Base-by-base conservation (phyloP, 2,329 filamentous ascomycete genomes). In the Talaromyces funiculosus region DNA sequence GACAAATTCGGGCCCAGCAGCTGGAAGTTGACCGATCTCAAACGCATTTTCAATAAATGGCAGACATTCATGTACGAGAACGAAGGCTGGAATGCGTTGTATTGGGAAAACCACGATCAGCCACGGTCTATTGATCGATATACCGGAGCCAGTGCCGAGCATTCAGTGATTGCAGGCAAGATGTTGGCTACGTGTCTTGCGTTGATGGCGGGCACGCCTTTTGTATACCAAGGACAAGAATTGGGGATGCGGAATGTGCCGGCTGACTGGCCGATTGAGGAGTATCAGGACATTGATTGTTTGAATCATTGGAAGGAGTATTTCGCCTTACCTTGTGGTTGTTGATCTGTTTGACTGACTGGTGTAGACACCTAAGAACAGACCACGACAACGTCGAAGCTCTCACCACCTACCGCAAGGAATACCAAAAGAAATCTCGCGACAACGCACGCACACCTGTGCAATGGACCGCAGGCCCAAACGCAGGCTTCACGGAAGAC, bases 381-480 rank as follows among this genome's bases (percentile, higher is more conserved):
- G 65, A 66, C 12, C 65, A 65, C 26, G 62, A 64, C 35, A 70
- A 75, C 63, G 64, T 61, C 1, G 66, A 68, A 43, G 65, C 69
- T 2, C 72, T 73, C 29, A 59, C 66, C 16, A 67, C 65, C 38
- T 71, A 71, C 35, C 67, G 68, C 3, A 62, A 66, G 33, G 72
- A 76, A 60, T 75, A 75, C 57, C 74, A 73, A 58, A 75, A 74
- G 57, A 76, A 75, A 54, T 75, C 74, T 0, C 72, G 88, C 22
- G 89, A 92, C 72, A 89, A 92, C 71, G 85, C 84, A 7, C 81
- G 89, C 49, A 85, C 86, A 0, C 88, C 88, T 0, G 86, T 92
- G 72, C 87, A 90, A 68, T 92, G 89, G 88, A 80, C 85, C 63
- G 68, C 72, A n/a, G 76, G 73, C 1, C 68, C 75, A 0, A 81